Percentiles rank a stretch among this genome's conserved stretches.
These are phyloP conservation scores for Apiospora koreana DNA, from an alignment of 2,329 filamentous ascomycete species.

Conservation along the genomic window DNA sequence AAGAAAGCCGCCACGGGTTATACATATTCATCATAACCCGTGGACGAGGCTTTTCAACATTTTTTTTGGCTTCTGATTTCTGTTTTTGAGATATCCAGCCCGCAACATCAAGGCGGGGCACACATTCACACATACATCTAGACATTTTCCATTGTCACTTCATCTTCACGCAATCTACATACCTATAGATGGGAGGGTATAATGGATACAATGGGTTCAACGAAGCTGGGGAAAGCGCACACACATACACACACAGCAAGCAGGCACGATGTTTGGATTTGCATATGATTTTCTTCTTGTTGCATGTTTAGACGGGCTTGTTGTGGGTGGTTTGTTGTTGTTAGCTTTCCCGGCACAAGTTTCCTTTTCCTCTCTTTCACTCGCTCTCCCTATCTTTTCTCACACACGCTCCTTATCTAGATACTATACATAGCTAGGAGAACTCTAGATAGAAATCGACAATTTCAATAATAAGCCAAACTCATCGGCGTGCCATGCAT, in stretches of 20 bases:
- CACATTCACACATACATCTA: not conserved
- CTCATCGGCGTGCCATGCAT: not conserved
- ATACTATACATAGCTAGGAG: not conserved
- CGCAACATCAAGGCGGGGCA: not conserved
- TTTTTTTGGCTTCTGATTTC: slow-evolving; percentile 8
- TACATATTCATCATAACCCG: not conserved
- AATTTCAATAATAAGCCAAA: slow-evolving; percentile 8
- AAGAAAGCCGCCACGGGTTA: not conserved
- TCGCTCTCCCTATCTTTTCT: not conserved
- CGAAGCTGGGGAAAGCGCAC: not conserved
- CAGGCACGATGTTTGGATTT: not conserved
- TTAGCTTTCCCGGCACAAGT: not conserved
- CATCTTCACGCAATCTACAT: not conserved
- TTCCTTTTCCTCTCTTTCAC: not conserved
- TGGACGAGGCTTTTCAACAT: not conserved
- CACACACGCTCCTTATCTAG: not conserved
- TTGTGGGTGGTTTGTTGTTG: not conserved
- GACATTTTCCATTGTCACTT: not conserved
- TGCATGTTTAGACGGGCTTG: not conserved
- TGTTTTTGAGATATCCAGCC: slow-evolving; percentile 9
- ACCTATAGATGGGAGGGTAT: not conserved
- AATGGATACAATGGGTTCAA: slow-evolving; percentile 6
- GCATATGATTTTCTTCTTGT: not conserved
- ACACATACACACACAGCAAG: not conserved
- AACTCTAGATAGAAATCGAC: slow-evolving; percentile 8